phyloP scores from a whole-genome alignment of 2,329 filamentous ascomycete species.

The Stagonosporopsis vannaccii region DNA sequence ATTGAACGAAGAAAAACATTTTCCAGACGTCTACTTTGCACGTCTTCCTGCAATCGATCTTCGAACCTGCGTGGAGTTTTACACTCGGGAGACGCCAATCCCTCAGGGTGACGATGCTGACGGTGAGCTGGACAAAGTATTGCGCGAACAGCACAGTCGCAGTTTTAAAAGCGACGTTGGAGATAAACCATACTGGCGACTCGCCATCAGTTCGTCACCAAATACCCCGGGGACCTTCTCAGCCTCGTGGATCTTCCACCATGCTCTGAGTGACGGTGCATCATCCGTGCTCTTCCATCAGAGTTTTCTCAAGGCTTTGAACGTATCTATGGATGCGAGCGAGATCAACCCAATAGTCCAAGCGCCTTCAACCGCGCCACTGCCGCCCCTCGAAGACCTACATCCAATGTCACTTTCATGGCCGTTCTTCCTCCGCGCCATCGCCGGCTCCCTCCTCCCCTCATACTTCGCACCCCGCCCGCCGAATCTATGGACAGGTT shows the following conservation, averaged over 20 bases:
- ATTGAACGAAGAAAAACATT: conserved; percentile 48
- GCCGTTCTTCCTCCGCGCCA: conserved; percentile 42
- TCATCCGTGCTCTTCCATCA: conserved; percentile 57
- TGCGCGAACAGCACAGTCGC: conserved; percentile 53
- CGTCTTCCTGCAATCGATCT: conserved; percentile 55
- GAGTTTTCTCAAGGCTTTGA: conserved; percentile 50
- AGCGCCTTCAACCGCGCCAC: conserved; percentile 34
- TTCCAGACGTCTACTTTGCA: conserved; percentile 53
- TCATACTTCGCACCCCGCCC: neutral
- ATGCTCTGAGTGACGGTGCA: conserved; percentile 57
- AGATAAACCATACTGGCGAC: conserved; percentile 54
- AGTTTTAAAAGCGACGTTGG: conserved; percentile 43
- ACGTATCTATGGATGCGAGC: neutral
- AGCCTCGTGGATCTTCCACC: conserved; percentile 57
- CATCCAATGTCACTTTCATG: conserved; percentile 51
- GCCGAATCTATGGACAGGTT: neutral
- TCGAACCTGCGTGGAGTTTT: conserved; percentile 45
- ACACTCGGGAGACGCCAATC: conserved; percentile 29
- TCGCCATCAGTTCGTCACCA: conserved; percentile 41
- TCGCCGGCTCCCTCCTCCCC: conserved; percentile 45
- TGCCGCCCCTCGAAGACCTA: conserved; percentile 52
- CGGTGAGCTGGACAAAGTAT: conserved; percentile 51
- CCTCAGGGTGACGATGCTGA: conserved; percentile 41
- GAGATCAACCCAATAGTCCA: conserved; percentile 18
- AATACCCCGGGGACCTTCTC: conserved; percentile 45